A percentile compares a stretch with the other conserved stretches of the same genome.
Conservation (phyloP, 805 yeast genomes). For the Ogataea chonburiensis region DNA sequence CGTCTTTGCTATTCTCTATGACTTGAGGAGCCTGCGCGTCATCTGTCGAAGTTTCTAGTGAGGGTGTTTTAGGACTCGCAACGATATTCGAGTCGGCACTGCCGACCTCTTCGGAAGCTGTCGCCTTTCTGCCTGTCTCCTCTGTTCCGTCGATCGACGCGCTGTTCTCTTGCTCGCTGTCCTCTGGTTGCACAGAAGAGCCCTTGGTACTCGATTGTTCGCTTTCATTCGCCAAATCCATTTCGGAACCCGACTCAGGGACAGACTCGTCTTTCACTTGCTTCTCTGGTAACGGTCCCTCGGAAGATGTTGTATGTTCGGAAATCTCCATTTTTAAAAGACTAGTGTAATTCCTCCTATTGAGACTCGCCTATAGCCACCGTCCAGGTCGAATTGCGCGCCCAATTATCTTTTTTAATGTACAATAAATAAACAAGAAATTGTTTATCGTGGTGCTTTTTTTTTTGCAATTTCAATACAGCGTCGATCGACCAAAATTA, state of each 20-base stretch:
- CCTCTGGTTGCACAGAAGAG: no score
- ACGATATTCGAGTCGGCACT: constrained; percentile 3
- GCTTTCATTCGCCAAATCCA: background rate
- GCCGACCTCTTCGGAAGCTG: no score
- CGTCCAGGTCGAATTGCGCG: constrained; percentile 4
- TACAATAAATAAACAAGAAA: constrained; percentile 2
- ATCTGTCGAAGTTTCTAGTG: background rate
- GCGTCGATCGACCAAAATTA: constrained; percentile 10
- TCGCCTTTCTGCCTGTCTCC: no score
- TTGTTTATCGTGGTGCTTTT: constrained; percentile 13
- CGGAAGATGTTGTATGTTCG: background rate
- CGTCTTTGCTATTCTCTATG: constrained; percentile 18
- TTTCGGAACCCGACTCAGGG: background rate
- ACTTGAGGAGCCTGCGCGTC: background rate
- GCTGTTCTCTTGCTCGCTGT: no score
- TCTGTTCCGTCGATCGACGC: no score
- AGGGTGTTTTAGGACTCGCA: background rate
- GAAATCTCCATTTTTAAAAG: constrained; percentile 1
- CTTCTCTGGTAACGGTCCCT: background rate
- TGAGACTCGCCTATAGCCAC: background rate
- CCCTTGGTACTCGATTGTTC: no score
- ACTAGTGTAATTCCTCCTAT: background rate
- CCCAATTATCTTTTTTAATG: constrained; percentile 4
- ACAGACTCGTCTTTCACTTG: constrained; percentile 1
- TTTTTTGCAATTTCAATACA: constrained; percentile 7